Base-by-base conservation (phyloP, 1,139 yeast species). In the Spencermartinsiella ligniputridi region DNA sequence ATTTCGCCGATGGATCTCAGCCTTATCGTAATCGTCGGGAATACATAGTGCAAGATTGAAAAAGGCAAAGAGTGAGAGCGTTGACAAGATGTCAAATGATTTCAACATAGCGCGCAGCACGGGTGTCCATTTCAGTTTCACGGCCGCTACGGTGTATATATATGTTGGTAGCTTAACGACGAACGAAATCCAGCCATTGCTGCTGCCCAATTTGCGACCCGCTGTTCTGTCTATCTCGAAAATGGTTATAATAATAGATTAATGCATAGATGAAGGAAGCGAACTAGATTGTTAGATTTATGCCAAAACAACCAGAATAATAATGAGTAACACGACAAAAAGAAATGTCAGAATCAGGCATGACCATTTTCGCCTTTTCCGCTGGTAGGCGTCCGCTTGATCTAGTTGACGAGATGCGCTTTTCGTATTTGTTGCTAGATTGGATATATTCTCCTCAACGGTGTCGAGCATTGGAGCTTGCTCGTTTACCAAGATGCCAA, bases 381-480 rank as follows among this genome's bases (percentile, higher is more conserved):
- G 73, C 61, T 88, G 96, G 55, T 85, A 82, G 46, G 81, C 80
- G 51, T 87, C 78, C 2, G 96, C 96, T 56, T 79, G 79, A 9
- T 63, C 64, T 46, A 89, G 71, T 57, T 88, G 94, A 22, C 76
- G 72, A 29, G 79, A 74, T 0, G 96, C 96, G 48, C 74, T 76
- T 46, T 81, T 83, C 11, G 88, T 75, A 54, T 86, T 83, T 19
- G 72, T 74, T n/a, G 81, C 79, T 46, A 83, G 68, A 46, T 75
- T 78, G 21, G 80, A 67, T 41, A 89, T 72, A 61, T 88, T 88
- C 48, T 83, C 88, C 57, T 88, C 96, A 15, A 89, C 79, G 0
- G 88, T 78, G 59, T 87, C 95, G 21, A 89, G 74, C 53, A 85
- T 90, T 33, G 78, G 81, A 3, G 96, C 96, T 61, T 89, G 97